These are phyloP conservation scores for Linanthus parryae DNA, from an alignment of 148 eudicot species.

Conservation along the genomic window DNA sequence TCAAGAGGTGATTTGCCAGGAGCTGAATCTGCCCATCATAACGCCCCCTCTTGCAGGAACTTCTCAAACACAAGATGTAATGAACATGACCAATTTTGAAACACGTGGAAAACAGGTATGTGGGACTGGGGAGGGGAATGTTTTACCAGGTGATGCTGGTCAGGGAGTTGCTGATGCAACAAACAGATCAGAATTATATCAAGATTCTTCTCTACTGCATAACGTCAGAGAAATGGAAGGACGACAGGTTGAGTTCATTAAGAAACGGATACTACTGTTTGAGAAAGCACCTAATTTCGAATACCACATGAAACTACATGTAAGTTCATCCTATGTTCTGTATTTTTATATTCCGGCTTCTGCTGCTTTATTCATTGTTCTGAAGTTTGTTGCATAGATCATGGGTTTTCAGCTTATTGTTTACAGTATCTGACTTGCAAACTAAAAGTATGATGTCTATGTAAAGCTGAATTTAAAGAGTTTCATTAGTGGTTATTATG, in stretches of 20 bases:
- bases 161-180: slow-evolving; percentile 38
- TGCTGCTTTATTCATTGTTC: no score
- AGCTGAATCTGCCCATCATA: slow-evolving; percentile 67
- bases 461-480: no score
- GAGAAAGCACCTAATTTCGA: slow-evolving; percentile 77
- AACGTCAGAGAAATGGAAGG: slow-evolving; percentile 89
- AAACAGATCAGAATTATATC: slow-evolving; percentile 19
- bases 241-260: slow-evolving; percentile 84
- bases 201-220: slow-evolving; percentile 35
- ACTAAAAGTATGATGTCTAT: no score
- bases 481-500: no score
- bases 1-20: slow-evolving; percentile 80
- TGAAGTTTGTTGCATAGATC: no score
- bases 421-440: no score
- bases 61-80: slow-evolving; percentile 32
- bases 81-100: slow-evolving; percentile 28
- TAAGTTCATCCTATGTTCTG: slow-evolving; percentile 59
- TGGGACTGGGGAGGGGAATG: slow-evolving; percentile 37
- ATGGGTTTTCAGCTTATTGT: no score
- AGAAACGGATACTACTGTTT: slow-evolving; percentile 76
- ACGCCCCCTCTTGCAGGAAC: slow-evolving; percentile 44
- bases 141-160: slow-evolving; percentile 29
- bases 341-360: no score
- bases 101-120: slow-evolving; percentile 30
- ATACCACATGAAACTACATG: slow-evolving; percentile 44